Conservation (phyloP, 768 basidiomycete species). For the Suillus ampliporus region DNA sequence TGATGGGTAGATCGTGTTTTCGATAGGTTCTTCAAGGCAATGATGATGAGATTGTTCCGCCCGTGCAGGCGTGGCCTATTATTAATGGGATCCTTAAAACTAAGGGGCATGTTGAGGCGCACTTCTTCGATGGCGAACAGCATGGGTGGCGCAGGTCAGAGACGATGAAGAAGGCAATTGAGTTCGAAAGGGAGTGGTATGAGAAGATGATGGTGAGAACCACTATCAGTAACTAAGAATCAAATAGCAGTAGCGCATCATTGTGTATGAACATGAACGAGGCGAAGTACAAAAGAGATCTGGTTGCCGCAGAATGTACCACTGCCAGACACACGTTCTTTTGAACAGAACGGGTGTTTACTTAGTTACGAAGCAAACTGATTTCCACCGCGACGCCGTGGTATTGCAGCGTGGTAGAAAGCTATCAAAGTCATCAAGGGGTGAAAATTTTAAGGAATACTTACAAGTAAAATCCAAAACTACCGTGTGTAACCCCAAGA, state of each 20-base stretch:
- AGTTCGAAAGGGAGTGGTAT: conserved; percentile 44
- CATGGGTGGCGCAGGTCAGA: conserved; percentile 46
- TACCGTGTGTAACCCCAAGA: no score
- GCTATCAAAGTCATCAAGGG: no score
- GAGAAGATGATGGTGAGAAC: conserved; percentile 21
- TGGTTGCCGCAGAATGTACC: not conserved
- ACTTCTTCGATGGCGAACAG: conserved; percentile 50
- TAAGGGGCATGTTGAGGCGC: conserved; percentile 36
- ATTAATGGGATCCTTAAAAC: not conserved
- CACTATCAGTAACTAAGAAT: not conserved
- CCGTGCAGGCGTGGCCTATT: conserved; percentile 53
- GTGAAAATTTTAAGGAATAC: no score
- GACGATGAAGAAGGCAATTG: conserved; percentile 42
- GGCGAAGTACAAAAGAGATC: not conserved
- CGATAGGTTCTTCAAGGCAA: conserved; percentile 72
- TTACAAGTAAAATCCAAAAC: no score
- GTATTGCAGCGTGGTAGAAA: no score
- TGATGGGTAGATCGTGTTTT: conserved; percentile 16
- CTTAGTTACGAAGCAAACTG: no score
- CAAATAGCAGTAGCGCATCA: not conserved
- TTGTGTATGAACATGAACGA: not conserved
- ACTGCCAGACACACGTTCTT: no score
- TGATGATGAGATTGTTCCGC: conserved; percentile 68
- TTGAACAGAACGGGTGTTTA: no score
- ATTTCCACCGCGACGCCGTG: no score